These are phyloP conservation scores for Euphrasia confusa DNA, from an alignment of 257 asterid species.

Conservation along the genomic window DNA sequence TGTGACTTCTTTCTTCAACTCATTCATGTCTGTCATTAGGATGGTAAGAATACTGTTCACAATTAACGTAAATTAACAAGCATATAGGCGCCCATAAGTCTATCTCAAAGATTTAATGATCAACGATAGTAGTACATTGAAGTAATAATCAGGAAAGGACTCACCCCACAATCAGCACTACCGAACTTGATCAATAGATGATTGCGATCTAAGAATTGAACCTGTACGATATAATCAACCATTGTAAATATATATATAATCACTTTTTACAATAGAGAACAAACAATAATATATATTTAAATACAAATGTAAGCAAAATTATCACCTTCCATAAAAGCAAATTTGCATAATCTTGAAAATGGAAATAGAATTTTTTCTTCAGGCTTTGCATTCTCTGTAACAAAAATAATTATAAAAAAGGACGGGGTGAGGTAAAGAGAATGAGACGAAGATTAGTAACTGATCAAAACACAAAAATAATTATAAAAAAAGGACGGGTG, in stretches of 20 bases:
- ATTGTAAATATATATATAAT: constrained; percentile 13
- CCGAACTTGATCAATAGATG: constrained; percentile 91
- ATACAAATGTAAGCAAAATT: no score
- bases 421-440: no score
- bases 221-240: constrained; percentile 46
- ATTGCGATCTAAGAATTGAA: constrained; percentile 89
- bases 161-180: constrained; percentile 96
- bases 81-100: neutral
- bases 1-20: no score
- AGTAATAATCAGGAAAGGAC: constrained; percentile 32
- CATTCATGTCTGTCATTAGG: no score
- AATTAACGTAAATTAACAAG: neutral
- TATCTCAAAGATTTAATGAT: neutral
- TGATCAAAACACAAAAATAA: no score
- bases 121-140: neutral
- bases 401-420: constrained; percentile 21
- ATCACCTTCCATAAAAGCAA: constrained; percentile 90
- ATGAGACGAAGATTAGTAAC: no score
- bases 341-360: constrained; percentile 93
- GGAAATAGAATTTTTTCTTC: constrained; percentile 95
- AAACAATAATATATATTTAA: neutral
- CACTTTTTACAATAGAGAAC: neutral
- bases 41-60: no score
- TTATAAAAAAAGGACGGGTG: no score
- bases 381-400: constrained; percentile 89